Evolutionary conservation across 2,329 filamentous ascomycete species (phyloP).

Genomic region (Endoconidiophora laricicola): DNA sequence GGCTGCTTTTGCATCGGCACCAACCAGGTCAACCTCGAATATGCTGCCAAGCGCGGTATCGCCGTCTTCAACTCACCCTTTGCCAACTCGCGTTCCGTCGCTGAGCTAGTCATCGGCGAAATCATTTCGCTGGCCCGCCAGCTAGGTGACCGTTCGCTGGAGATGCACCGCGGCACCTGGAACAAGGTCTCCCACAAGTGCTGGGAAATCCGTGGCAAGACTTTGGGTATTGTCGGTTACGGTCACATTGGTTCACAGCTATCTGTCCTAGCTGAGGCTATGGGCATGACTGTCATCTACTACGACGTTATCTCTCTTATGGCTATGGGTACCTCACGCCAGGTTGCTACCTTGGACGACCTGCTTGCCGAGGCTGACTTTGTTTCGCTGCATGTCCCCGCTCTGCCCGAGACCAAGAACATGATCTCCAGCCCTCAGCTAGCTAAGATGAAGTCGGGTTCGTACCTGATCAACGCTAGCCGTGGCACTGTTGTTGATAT

Average conservation of each 20-base stretch:
- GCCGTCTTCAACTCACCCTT: constrained; percentile 99
- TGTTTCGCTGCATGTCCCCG: constrained; percentile 85
- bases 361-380: constrained; percentile 76
- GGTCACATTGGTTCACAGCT: constrained; percentile 94
- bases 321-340: constrained; percentile 74
- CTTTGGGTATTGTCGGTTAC: constrained; percentile 85
- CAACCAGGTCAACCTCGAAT: constrained; percentile 81
- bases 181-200: constrained; percentile 95
- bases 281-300: constrained; percentile 97
- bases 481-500: constrained; percentile 91
- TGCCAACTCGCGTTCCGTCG: constrained; percentile 91
- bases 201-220: constrained; percentile 98
- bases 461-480: constrained; percentile 92
- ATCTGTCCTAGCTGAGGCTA: constrained; percentile 85
- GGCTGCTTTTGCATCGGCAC: constrained; percentile 99
- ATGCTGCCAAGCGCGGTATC: constrained; percentile 69
- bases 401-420: constrained; percentile 79
- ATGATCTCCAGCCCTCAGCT: constrained; percentile 74
- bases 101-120: constrained; percentile 86
- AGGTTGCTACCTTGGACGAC: constrained; percentile 60
- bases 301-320: constrained; percentile 91
- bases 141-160: constrained; percentile 78
- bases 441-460: constrained; percentile 76
- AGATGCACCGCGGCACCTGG: constrained; percentile 90
- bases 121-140: constrained; percentile 86